Percentiles rank a stretch among this genome's conserved stretches.
phyloP scores from a whole-genome alignment of 495 filamentous ascomycete species.

The Penicillium macrosclerotiorum region DNA sequence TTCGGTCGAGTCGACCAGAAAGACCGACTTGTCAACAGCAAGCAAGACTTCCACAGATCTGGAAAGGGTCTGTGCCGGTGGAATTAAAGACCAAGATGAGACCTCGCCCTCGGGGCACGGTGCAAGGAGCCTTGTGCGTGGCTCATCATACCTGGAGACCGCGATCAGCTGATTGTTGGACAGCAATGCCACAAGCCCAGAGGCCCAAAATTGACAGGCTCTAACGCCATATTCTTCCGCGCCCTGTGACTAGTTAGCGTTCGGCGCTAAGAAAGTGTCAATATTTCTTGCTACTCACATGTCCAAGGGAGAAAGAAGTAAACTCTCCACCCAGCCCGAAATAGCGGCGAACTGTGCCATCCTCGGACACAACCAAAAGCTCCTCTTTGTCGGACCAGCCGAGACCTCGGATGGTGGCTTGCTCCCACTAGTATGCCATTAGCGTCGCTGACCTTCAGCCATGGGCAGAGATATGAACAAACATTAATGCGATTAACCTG shows the following conservation, averaged over 20 bases:
- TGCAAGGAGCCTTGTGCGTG: slow-evolving; percentile 79
- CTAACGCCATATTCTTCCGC: slow-evolving; percentile 84
- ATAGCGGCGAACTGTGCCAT: slow-evolving; percentile 90
- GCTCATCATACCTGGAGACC: slow-evolving; percentile 87
- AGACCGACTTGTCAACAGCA: slow-evolving; percentile 80
- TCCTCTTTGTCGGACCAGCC: slow-evolving; percentile 98
- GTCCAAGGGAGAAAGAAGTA: slow-evolving; percentile 89
- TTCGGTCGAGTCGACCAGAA: slow-evolving; percentile 81
- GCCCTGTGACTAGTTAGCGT: slow-evolving; percentile 49
- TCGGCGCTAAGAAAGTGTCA: background rate
- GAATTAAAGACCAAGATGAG: slow-evolving; percentile 84
- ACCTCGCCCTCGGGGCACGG: slow-evolving; percentile 74
- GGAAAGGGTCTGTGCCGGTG: slow-evolving; percentile 87
- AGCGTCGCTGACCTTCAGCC: background rate
- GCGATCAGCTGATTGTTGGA: slow-evolving; percentile 84
- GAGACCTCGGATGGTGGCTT: slow-evolving; percentile 81
- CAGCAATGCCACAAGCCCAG: slow-evolving; percentile 90
- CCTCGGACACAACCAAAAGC: slow-evolving; percentile 80
- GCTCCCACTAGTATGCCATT: slow-evolving; percentile 71
- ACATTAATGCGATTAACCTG: slow-evolving; percentile 71
- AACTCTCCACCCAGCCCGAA: slow-evolving; percentile 92
- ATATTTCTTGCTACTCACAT: slow-evolving; percentile 55
- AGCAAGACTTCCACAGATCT: slow-evolving; percentile 91
- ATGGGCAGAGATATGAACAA: slow-evolving; percentile 14
- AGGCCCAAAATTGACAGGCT: slow-evolving; percentile 85